Conservation (phyloP, 2,329 filamentous ascomycete species). For the Aspergillus viridinutans region DNA sequence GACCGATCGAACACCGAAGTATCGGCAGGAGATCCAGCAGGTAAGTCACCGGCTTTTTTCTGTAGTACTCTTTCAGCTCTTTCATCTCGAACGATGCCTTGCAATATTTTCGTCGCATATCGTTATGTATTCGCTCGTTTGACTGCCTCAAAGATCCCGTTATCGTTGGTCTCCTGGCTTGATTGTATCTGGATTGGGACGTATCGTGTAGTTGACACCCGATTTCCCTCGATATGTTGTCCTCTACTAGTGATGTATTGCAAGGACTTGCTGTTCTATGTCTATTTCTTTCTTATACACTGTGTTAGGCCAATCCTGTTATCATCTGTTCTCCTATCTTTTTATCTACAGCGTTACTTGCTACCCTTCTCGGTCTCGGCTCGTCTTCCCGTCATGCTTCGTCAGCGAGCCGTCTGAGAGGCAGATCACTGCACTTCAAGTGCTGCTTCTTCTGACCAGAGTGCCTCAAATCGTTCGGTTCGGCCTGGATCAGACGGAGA, state of each 20-base stretch:
- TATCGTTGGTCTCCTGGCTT: background rate
- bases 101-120: background rate
- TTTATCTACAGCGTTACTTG: background rate
- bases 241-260: background rate
- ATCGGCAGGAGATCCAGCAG: constrained; percentile 98
- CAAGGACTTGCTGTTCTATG: background rate
- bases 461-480: background rate
- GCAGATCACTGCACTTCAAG: background rate
- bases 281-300: background rate
- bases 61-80: background rate
- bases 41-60: constrained; percentile 47
- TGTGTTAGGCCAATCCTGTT: background rate
- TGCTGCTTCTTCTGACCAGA: background rate
- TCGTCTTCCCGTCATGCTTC: background rate
- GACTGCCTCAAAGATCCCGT: background rate
- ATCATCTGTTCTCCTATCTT: background rate
- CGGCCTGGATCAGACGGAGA: background rate
- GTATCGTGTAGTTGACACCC: background rate
- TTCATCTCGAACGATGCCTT: background rate
- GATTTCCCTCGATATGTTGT: background rate
- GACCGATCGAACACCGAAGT: constrained; percentile 71
- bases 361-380: background rate
- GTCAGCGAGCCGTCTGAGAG: background rate
- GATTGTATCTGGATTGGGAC: background rate
- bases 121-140: background rate